Conservation (phyloP, 257 asterid species). For the Solanum lycopersicoides region DNA sequence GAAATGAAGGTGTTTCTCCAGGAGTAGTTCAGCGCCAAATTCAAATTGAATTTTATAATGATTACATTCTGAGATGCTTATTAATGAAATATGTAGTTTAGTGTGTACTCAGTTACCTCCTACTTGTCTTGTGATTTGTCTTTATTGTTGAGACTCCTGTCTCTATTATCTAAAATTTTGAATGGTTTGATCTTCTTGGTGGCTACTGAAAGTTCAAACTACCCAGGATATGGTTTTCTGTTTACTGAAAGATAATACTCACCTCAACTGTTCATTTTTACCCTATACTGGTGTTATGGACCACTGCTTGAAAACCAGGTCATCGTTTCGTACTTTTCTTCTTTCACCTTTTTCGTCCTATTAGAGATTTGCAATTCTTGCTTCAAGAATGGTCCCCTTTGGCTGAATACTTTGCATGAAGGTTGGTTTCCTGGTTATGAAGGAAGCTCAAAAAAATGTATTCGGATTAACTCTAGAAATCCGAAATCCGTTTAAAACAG, state of each 20-base stretch:
- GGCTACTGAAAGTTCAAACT: conserved; percentile 3
- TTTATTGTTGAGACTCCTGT: conserved; percentile 8
- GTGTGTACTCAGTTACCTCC: conserved; percentile 9
- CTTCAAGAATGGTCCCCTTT: neutral
- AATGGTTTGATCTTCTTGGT: neutral
- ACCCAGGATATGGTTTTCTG: neutral
- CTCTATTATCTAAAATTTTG: conserved; percentile 14
- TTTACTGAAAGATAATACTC: conserved; percentile 5
- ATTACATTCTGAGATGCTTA: conserved; percentile 13
- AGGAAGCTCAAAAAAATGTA: neutral
- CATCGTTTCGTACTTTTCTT: neutral
- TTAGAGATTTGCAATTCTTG: neutral
- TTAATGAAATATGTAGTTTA: conserved; percentile 25
- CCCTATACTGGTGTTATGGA: conserved; percentile 2
- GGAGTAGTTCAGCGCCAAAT: conserved; percentile 18
- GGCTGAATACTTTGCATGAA: neutral
- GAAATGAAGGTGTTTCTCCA: neutral
- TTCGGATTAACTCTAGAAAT: neutral
- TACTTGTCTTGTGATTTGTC: conserved; percentile 30
- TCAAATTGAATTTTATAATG: conserved; percentile 16
- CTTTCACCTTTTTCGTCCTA: neutral
- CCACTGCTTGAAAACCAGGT: conserved; percentile 6
- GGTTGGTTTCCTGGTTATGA: neutral
- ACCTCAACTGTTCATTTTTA: conserved; percentile 3
- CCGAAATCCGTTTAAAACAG: neutral